Base-by-base conservation (phyloP, 2,329 filamentous ascomycete genomes). In the Penicillium thymicola region DNA sequence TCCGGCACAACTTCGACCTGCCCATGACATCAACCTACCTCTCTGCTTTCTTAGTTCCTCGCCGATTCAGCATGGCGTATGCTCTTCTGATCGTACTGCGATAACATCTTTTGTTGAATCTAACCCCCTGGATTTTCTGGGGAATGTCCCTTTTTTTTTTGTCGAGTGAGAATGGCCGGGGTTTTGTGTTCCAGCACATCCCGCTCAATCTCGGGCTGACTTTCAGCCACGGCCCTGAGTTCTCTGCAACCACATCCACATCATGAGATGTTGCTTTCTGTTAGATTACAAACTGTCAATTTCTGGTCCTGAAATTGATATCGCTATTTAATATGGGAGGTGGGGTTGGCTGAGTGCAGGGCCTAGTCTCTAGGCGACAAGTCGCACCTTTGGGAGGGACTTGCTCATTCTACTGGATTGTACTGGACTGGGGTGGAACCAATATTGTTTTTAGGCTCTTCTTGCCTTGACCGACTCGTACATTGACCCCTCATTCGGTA, bases 21-120 rank as follows among this genome's bases (percentile, higher is more conserved):
- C 27, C n/a, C 54, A 46, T 52, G 54, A 56, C 54, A 56, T 56
- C 54, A 56, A 56, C 42, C 42, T 44, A 36, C 42, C 36, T 36
- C 27, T 44, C 23, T 45, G 14, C 41, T 30, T 40, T 50, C 27
- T 36, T 42, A 36, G 49, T 46, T 52, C n/a, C 30, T 36, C 47
- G 28, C 21, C n/a, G 21, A 52, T 51, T 34, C 36, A 23, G 40
- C 36, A 21, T 32, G n/a, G 48, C 36, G n/a, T 13, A 13, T 21
- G n/a, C 13, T n/a, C 13, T 18, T 37, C 10, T 40, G 48, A 37
- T 30, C 14, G 41, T 40, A 8, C 16, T 13, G 16, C 27, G 21
- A 28, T 36, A n/a, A n/a, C 9, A 13, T 34, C 2, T 18, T 40
- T 5, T 46, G 10, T 46, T 51, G n/a, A 27, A 46, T 23, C 16